Base-by-base conservation (phyloP, 331 rosid species). In the Quercus tomentella region DNA sequence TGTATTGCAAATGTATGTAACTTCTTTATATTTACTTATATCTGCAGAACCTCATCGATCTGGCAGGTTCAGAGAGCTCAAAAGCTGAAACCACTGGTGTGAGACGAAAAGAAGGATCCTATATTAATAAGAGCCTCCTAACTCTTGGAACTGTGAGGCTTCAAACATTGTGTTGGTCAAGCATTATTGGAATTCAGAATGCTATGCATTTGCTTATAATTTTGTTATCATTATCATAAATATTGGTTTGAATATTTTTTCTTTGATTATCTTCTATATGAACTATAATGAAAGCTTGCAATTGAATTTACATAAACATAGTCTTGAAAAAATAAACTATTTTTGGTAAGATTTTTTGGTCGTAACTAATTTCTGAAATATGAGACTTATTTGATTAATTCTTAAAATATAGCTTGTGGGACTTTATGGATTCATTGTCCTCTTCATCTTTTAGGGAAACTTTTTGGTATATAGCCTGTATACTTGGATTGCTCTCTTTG, bases 41-140 rank as follows among this genome's bases (percentile, higher is more conserved):
- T 85, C 63, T 88, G 97, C 98, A 96, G 99, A 92, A 96, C 89
- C 97, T 96, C 89, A 93, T 96, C 84, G 99, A 96, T 92, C 97
- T 96, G 89, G 99, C 99, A 86, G 99, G 99, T 86, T 96, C 99
- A 62, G 99, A 96, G 88, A 96, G 98, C 86, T 96, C 99, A 43
- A 96, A 93, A 90, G 97, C 99, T 67, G 98, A 96, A 96, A 96
- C 99, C 72, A 92, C 93, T 81, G 99, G 99, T 57, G 70, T 96
- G 84, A 87, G 99, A 81, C 92, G 99, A 84, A 96, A 94, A 89
- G 99, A 96, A 86, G 99, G 99, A 74, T 96, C 99, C 56, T 96
- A 93, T 77, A 96, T 96, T 84, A 96, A 96, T 79, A 96, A 92
- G 88, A 96, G 99, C 85, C 88, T 96, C 77, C 91, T 96, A 73